Base-by-base conservation (phyloP, 208 protist genomes). In the Trichomonas gallinae region DNA sequence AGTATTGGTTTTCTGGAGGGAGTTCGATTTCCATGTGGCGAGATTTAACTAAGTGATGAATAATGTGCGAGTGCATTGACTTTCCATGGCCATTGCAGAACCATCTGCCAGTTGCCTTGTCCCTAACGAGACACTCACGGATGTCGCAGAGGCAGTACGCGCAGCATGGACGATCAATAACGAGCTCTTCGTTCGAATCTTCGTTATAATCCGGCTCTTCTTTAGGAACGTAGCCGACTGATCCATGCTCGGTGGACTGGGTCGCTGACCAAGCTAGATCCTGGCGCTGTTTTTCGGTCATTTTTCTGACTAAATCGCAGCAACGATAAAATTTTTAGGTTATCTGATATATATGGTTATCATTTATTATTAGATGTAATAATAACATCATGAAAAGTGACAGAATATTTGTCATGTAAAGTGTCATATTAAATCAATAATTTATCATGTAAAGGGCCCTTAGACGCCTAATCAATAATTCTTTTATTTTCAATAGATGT, bases 41-140 rank as follows among this genome's bases (percentile, higher is more conserved):
- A 49, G 97, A 91, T 96, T 96, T 72, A 42, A 97, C 63, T 46
- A 96, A 36, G 96, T 97, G 51, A 97, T 91, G 49, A 96, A 96
- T 36, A 42, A 96, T 63, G 49, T 96, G 96, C 85, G 96, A 51
- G 97, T 72, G 46, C 40, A 88, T 8, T 58, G 97, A 97, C 63
- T 97, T 97, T 46, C 97, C 96, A 44, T 96, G 88, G 44, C 97
- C 96, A 97, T 99, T 99, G 97, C 98, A 99, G 97, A 99, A 99
- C 98, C 98, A 99, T 97, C 98, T 98, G 26, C 97, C 97, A 96
- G 98, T 98, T 48, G 96, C 97, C 48, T 89, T 97, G 97, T 98
- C 99, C 83, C 97, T 97, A 0, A 98, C 98, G 17, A 99, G 98
- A 58, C 97, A 98, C 17, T 97, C 97, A 15, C 98, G 97, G 87